Evolutionary conservation across 164 flowering plant species (phyloP).

Genomic region (Sedum album): DNA sequence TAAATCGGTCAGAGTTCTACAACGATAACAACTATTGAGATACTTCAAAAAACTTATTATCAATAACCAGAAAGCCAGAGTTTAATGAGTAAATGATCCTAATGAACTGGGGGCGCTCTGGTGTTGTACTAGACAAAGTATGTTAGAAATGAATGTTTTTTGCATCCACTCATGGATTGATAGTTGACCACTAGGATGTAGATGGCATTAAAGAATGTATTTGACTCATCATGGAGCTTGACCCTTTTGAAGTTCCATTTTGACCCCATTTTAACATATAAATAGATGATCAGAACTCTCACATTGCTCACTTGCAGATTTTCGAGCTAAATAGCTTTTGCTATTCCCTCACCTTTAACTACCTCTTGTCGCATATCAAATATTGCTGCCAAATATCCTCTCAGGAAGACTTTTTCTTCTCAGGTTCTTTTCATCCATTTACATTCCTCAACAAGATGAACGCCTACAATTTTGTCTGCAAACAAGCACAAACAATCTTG

Average conservation of each 20-base stretch:
- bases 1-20: too few species aligned
- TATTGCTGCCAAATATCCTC: too few species aligned
- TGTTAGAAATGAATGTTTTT: not conserved
- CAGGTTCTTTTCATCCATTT: too few species aligned
- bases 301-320: not conserved
- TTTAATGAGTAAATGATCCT: not conserved
- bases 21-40: too few species aligned
- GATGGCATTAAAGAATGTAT: not conserved
- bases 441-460: too few species aligned
- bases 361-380: not conserved
- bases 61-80: not conserved
- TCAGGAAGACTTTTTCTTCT: too few species aligned
- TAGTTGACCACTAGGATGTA: not conserved
- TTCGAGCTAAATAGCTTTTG: not conserved
- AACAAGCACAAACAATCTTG: too few species aligned
- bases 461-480: too few species aligned
- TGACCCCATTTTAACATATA: conserved; percentile 1
- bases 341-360: not conserved
- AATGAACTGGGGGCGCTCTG: not conserved
- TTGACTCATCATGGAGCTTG: not conserved
- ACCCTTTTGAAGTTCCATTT: not conserved
- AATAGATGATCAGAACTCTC: not conserved
- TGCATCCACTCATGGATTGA: not conserved
- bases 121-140: not conserved
- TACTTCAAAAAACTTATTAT: too few species aligned